These are phyloP conservation scores for Hypomontagnella submonticulosa DNA, from an alignment of 495 filamentous ascomycete species.

Conservation along the genomic window DNA sequence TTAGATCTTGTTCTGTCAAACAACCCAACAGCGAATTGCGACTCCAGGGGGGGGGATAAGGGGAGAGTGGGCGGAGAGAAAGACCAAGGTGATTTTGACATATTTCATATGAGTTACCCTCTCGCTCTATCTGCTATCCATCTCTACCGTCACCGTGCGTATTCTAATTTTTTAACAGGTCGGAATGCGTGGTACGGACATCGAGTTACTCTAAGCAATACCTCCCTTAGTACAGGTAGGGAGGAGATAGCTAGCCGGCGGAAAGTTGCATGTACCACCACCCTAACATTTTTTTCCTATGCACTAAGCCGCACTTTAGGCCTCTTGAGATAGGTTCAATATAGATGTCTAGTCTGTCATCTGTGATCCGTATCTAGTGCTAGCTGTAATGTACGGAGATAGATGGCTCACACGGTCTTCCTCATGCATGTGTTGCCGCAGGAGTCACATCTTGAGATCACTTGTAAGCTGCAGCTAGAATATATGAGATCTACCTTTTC, in stretches of 20 bases:
- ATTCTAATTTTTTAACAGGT: too few relatives aligned
- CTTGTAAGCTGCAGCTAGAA: constrained; percentile 22
- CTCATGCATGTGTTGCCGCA: constrained; percentile 10
- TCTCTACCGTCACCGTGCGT: too few relatives aligned
- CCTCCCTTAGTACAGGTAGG: not conserved
- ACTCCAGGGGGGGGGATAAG: not conserved
- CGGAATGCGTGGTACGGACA: not conserved
- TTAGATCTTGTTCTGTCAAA: constrained; percentile 35
- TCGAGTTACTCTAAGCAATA: not conserved
- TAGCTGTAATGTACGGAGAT: not conserved
- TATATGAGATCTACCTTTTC: constrained; percentile 28
- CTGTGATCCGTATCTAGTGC: too few relatives aligned
- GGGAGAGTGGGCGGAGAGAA: constrained; percentile 2
- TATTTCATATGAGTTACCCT: not conserved
- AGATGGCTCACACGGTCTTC: constrained; percentile 8
- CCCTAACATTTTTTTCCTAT: constrained; percentile 15
- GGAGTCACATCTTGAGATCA: constrained; percentile 30
- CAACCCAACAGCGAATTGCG: constrained; percentile 16
- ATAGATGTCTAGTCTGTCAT: too few relatives aligned
- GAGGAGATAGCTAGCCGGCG: constrained; percentile 27
- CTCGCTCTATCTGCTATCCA: constrained; percentile 1
- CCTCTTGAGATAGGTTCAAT: constrained; percentile 13
- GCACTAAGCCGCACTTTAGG: constrained; percentile 34
- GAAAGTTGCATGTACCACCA: constrained; percentile 29
- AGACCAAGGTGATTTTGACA: not conserved